phyloP scores from a whole-genome alignment of 192 early-diverging fungal species.

The Coemansia sp. region DNA sequence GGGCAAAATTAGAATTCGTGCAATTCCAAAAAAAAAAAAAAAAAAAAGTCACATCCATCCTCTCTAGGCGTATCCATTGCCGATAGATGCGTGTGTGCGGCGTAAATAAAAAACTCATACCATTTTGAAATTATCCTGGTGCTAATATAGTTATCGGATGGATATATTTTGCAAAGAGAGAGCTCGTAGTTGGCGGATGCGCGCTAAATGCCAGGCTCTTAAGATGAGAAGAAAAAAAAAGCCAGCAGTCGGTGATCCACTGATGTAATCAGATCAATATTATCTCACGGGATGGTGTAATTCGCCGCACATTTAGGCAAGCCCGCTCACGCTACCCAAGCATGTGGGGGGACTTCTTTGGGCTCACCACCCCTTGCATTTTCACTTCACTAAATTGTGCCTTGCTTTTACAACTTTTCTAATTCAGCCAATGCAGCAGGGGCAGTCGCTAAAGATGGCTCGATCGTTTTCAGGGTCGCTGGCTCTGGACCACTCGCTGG shows the following conservation, averaged over 20 bases:
- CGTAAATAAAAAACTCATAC: not conserved
- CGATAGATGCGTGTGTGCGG: not conserved
- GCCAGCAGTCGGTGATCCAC: not conserved
- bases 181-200: not conserved
- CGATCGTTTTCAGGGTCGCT: conserved; percentile 47
- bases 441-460: conserved; percentile 18
- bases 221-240: not conserved
- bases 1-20: not conserved
- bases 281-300: not conserved
- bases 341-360: no score
- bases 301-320: not conserved
- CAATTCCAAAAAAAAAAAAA: not conserved
- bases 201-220: not conserved
- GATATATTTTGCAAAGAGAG: conserved; percentile 3
- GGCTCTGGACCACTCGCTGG: conserved; percentile 77
- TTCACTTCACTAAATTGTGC: not conserved
- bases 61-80: not conserved
- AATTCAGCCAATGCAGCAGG: conserved; percentile 1
- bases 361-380: not conserved
- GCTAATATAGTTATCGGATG: not conserved
- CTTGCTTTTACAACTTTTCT: not conserved
- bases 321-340: not conserved
- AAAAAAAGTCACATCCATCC: not conserved
- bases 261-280: not conserved
- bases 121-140: conserved; percentile 14